phyloP scores from a whole-genome alignment of 2,329 filamentous ascomycete genomes.

The Penicillium sp. region DNA sequence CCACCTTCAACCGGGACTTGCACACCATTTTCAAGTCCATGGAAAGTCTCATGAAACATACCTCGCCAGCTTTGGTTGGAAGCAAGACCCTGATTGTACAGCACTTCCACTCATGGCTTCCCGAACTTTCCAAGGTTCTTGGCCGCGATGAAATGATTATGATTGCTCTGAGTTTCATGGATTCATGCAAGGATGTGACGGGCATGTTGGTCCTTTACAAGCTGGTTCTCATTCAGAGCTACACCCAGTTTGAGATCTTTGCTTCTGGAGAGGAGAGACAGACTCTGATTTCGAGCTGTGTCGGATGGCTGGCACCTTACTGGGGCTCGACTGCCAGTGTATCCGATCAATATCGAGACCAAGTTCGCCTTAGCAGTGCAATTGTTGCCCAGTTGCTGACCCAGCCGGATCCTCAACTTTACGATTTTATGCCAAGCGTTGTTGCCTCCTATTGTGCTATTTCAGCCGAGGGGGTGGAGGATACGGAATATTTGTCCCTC shows the following conservation, averaged over 20 bases:
- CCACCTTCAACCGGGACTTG: conserved; percentile 79
- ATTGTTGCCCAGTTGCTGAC: conserved; percentile 84
- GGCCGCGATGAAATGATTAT: conserved; percentile 83
- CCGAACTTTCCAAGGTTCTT: conserved; percentile 77
- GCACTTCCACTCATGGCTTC: conserved; percentile 97
- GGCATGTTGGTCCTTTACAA: conserved; percentile 92
- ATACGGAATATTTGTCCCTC: conserved; percentile 70
- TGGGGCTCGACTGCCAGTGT: conserved; percentile 78
- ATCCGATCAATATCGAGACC: conserved; percentile 85
- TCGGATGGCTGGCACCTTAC: conserved; percentile 88
- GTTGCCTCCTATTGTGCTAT: conserved; percentile 86
- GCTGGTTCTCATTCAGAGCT: conserved; percentile 88
- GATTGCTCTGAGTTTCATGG: conserved; percentile 89
- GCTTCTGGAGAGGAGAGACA: conserved; percentile 73
- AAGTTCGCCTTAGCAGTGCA: conserved; percentile 90
- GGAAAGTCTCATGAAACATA: conserved; percentile 85
- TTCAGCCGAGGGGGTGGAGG: conserved; percentile 62
- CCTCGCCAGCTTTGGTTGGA: conserved; percentile 81
- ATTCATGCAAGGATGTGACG: conserved; percentile 82
- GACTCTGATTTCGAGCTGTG: conserved; percentile 76
- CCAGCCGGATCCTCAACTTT: conserved; percentile 76
- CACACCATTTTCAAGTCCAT: conserved; percentile 86
- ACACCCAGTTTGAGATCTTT: conserved; percentile 81
- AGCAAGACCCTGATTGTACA: conserved; percentile 95
- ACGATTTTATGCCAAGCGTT: conserved; percentile 86